phyloP scores from a whole-genome alignment of 163 green algal genomes.

The Scenedesmus sp. region DNA sequence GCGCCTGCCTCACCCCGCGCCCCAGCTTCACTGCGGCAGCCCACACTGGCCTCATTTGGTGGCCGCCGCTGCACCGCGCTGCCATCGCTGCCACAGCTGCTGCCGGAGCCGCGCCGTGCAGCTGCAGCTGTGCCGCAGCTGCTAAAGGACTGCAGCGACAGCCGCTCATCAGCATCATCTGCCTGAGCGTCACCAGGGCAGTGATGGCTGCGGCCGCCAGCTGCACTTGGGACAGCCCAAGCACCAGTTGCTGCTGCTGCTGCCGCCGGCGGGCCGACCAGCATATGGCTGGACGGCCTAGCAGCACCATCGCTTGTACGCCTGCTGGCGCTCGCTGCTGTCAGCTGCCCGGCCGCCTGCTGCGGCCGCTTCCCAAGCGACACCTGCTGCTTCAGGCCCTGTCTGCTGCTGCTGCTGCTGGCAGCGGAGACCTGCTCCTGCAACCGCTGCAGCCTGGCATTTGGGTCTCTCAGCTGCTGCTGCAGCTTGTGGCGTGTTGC shows the following conservation, averaged over 20 bases:
- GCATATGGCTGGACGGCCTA: background rate
- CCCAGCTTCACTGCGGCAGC: background rate
- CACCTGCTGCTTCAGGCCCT: background rate
- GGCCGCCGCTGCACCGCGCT: background rate
- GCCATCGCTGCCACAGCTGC: background rate
- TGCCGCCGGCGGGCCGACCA: background rate
- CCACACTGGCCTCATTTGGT: background rate
- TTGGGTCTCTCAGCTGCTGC: constrained; percentile 56
- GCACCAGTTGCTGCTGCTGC: background rate
- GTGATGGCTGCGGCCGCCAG: background rate
- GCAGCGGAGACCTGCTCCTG: constrained; percentile 17
- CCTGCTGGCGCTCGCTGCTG: constrained; percentile 2
- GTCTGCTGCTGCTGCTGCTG: constrained; percentile 25
- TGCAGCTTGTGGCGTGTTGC: constrained; percentile 30
- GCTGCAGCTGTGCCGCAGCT: background rate
- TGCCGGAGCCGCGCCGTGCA: background rate
- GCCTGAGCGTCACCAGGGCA: background rate
- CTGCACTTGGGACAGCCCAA: background rate
- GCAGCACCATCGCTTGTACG: background rate
- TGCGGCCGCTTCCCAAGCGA: background rate
- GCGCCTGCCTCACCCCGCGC: background rate
- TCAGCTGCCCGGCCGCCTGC: background rate
- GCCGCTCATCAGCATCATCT: background rate
- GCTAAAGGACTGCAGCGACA: background rate
- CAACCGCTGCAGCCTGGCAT: constrained; percentile 42